Evolutionary conservation across 441 rosid genomes (phyloP), one percentile per base, ranked within the genome.

Genomic region (Adansonia madagascariensis): DNA sequence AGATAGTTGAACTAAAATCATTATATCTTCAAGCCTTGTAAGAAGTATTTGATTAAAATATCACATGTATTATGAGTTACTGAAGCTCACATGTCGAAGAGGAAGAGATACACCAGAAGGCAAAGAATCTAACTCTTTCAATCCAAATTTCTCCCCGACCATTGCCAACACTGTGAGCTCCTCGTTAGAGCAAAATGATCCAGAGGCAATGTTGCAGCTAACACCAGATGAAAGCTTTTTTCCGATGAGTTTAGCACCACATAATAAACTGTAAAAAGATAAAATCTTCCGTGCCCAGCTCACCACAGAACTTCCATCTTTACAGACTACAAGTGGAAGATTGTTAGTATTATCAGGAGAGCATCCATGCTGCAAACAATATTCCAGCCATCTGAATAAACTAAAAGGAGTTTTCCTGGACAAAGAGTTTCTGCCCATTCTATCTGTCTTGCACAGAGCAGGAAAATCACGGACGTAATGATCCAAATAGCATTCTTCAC

Each of bases 91-190:
- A 88, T 97, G 99, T 85, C 99, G 89, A 77, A 97, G 82, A 53
- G 98, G 99, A 79, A 97, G 98, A 82, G 98, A 94, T 77, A 92
- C 90, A 56, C 99, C 99, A 72, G 88, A 82, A 81, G 99, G 98
- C 83, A 97, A 86, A 74, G 85, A 83, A 88, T 97, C 98, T 73
- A 97, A 89, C 74, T 94, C 97, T 68, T 88, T 93, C 75, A 91
- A 88, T 79, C 99, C 98, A 89, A 97, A 97, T 84, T 83, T 93
- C 86, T 97, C 99, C 75, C 98, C 99, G 57, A 88, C 98, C 99
- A 97, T 94, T 80, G 98, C 97, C 88, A 97, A 85, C 80, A 97
- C 86, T 24, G 94, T 83, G 47, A 93, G 91, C 84, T 97, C 98
- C 90, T 93, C 99, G 74, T 78, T 81, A 55, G 87, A 86, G 84